phyloP scores from a whole-genome alignment of 192 early-diverging fungal species.

The Backusella macrospora region DNA sequence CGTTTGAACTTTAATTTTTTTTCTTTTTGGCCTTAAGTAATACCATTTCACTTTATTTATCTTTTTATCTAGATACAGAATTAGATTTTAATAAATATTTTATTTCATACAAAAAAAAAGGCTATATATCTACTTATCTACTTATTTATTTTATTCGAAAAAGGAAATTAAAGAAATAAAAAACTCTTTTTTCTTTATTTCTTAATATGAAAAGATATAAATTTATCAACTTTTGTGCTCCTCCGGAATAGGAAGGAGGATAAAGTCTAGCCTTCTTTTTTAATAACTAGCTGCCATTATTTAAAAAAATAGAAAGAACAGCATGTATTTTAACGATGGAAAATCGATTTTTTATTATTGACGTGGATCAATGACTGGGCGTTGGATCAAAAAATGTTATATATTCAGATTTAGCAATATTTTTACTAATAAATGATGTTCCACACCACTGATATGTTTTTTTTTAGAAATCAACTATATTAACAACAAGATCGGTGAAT shows the following conservation, averaged over 20 bases:
- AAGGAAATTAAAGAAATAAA: not conserved
- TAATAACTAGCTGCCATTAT: not conserved
- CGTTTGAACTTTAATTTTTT: slow-evolving; percentile 1
- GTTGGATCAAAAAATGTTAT: too few species aligned
- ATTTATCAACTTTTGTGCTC: not conserved
- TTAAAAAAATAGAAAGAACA: not conserved
- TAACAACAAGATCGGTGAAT: too few species aligned
- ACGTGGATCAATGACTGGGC: too few species aligned
- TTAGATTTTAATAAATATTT: too few species aligned
- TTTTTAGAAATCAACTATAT: too few species aligned
- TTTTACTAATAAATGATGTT: too few species aligned
- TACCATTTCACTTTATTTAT: not conserved
- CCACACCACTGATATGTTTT: too few species aligned
- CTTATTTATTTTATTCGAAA: not conserved
- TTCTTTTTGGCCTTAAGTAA: not conserved
- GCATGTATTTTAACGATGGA: not conserved
- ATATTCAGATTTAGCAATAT: too few species aligned
- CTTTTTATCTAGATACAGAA: too few species aligned
- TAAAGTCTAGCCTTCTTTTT: not conserved
- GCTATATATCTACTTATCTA: too few species aligned
- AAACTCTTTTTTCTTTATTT: not conserved
- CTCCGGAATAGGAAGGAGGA: not conserved
- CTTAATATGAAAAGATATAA: too few species aligned
- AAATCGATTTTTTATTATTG: not conserved
- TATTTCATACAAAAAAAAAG: too few species aligned